Conservation (phyloP, 1,284 basidiomycete genomes). For the Phellopilus nigrolimitatus region DNA sequence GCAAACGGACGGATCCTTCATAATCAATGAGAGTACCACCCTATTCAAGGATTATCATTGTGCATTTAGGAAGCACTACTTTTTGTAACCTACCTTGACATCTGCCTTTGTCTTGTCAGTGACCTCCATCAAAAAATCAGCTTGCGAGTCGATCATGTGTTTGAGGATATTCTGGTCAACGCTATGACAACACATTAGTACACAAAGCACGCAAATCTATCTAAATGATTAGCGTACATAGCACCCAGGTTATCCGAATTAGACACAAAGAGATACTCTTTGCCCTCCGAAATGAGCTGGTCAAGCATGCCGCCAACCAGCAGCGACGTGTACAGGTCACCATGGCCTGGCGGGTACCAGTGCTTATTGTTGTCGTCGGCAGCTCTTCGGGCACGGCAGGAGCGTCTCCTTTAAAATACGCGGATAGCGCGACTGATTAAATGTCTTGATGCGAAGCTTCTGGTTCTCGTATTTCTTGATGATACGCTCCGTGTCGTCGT, state of each 20-base stretch:
- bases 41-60: constrained; percentile 28
- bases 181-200: constrained; percentile 38
- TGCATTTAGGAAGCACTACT: constrained; percentile 5
- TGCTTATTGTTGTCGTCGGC: constrained; percentile 90
- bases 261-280: constrained; percentile 98
- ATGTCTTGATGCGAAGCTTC: constrained; percentile 90
- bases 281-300: constrained; percentile 90
- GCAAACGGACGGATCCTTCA: constrained; percentile 87
- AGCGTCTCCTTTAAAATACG: constrained; percentile 95
- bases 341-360: constrained; percentile 99
- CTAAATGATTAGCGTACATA: constrained; percentile 58
- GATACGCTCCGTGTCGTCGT: constrained; percentile 93
- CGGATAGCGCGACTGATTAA: constrained; percentile 98
- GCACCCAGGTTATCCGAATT: constrained; percentile 99
- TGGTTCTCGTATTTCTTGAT: constrained; percentile 99
- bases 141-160: constrained; percentile 84
- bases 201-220: background rate
- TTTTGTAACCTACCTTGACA: constrained; percentile 61
- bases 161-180: constrained; percentile 82
- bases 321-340: constrained; percentile 92
- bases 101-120: constrained; percentile 99
- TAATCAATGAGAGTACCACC: constrained; percentile 98
- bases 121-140: constrained; percentile 97
- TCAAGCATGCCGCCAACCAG: constrained; percentile 95
- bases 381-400: constrained; percentile 82